Percentiles rank a stretch among this genome's conserved stretches.
Evolutionary conservation across 179 eudicot species (phyloP).

Genomic region (Gypsophila paniculata): DNA sequence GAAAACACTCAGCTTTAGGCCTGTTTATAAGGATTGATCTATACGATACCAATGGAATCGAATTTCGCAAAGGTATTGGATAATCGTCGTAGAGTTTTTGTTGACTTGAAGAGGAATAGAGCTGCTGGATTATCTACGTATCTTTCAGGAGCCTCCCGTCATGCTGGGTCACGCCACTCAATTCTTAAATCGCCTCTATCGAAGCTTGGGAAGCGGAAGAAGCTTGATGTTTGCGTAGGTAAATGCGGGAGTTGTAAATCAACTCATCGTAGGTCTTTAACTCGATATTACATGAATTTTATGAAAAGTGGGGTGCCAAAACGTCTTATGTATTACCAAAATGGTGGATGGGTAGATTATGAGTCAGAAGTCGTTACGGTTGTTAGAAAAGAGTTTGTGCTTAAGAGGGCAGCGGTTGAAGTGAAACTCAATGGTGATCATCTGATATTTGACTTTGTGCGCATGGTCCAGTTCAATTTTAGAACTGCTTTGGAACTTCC

Average conservation of each 20-base stretch:
- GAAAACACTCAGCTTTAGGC: slow-evolving; percentile 37
- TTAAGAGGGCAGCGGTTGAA: slow-evolving; percentile 54
- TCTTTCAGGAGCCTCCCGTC: slow-evolving; percentile 30
- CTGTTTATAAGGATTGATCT: slow-evolving; percentile 50
- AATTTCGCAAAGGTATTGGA: slow-evolving; percentile 71
- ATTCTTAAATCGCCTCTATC: slow-evolving; percentile 29
- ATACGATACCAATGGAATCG: slow-evolving; percentile 56
- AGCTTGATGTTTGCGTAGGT: slow-evolving; percentile 41
- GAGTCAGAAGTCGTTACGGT: slow-evolving; percentile 42
- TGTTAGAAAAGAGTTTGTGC: slow-evolving; percentile 52
- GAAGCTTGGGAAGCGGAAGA: slow-evolving; percentile 63
- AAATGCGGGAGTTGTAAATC: slow-evolving; percentile 33
- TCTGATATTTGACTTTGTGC: slow-evolving; percentile 62
- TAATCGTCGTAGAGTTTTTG: slow-evolving; percentile 43
- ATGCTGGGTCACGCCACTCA: slow-evolving; percentile 31
- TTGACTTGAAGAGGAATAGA: slow-evolving; percentile 66
- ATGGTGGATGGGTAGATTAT: slow-evolving; percentile 74
- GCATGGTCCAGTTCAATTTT: slow-evolving; percentile 67
- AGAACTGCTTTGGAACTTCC: slow-evolving; percentile 58
- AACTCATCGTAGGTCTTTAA: slow-evolving; percentile 35
- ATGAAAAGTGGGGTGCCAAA: slow-evolving; percentile 56
- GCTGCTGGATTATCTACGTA: slow-evolving; percentile 33
- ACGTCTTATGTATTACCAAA: slow-evolving; percentile 61
- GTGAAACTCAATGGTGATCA: slow-evolving; percentile 41
- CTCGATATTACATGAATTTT: slow-evolving; percentile 53